These are phyloP conservation scores for Entomortierella chlamydospora DNA, from an alignment of 192 early-diverging fungal genomes.

Conservation along the genomic window DNA sequence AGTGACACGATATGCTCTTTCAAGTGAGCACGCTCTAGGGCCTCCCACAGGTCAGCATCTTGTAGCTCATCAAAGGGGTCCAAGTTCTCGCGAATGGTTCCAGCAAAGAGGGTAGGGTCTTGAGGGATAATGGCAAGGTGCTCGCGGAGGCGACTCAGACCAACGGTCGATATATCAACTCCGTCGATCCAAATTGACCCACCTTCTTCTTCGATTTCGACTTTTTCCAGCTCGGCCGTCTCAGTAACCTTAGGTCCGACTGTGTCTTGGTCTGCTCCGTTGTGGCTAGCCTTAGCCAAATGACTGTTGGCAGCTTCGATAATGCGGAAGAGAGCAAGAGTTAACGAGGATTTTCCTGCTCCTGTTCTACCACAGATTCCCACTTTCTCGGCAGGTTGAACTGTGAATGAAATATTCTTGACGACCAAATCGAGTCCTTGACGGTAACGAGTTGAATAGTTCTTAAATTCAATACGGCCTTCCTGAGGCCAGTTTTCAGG, in stretches of 20 bases:
- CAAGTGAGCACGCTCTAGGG: slow-evolving; percentile 74
- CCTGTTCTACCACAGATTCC: slow-evolving; percentile 76
- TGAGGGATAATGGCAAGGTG: slow-evolving; percentile 19
- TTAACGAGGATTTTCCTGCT: slow-evolving; percentile 63
- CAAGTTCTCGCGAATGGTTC: slow-evolving; percentile 14
- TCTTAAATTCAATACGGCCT: slow-evolving; percentile 77
- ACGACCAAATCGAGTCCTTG: slow-evolving; percentile 83
- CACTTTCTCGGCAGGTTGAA: slow-evolving; percentile 68
- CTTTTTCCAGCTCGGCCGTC: slow-evolving; percentile 36
- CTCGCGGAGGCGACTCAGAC: slow-evolving; percentile 11
- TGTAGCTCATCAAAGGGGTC: slow-evolving; percentile 22
- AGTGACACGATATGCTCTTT: slow-evolving; percentile 70
- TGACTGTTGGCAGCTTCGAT: slow-evolving; percentile 57
- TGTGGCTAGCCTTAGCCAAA: slow-evolving; percentile 27
- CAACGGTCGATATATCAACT: slow-evolving; percentile 24
- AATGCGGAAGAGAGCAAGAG: slow-evolving; percentile 60
- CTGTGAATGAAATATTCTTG: slow-evolving; percentile 68
- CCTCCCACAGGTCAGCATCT: slow-evolving; percentile 58
- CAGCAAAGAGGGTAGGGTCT: slow-evolving; percentile 14
- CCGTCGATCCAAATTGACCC: slow-evolving; percentile 36
- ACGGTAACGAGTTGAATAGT: slow-evolving; percentile 88
- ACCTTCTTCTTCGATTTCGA: slow-evolving; percentile 58
- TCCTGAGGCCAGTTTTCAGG: slow-evolving; percentile 75
- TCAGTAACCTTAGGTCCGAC: neutral
- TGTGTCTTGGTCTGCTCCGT: slow-evolving; percentile 8